Percentiles rank a stretch among this genome's conserved stretches.
Conservation (phyloP, 129 eudicot species). For the Artemisia annua region DNA sequence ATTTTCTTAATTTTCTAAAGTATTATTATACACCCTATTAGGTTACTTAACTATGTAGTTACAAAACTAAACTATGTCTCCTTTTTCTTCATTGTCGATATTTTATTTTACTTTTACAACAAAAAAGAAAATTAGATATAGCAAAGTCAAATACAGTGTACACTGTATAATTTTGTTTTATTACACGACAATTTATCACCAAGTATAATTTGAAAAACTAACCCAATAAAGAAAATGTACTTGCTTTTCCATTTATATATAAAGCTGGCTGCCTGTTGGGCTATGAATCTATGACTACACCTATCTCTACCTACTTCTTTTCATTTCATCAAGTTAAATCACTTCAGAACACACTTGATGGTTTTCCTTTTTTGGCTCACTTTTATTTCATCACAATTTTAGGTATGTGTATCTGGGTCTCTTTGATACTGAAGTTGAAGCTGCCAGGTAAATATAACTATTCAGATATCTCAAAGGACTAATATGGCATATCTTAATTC, state of each 20-base stretch:
- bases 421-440: slow-evolving; percentile 96
- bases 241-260: slow-evolving; percentile 36
- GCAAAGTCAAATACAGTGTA: background rate
- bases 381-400: slow-evolving; percentile 12
- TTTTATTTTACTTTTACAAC: background rate
- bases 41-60: no score
- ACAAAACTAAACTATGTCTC: no score
- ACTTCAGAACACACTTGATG: slow-evolving; percentile 39
- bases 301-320: slow-evolving; percentile 40
- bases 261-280: slow-evolving; percentile 38
- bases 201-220: slow-evolving; percentile 32
- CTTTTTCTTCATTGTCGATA: no score
- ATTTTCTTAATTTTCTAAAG: no score
- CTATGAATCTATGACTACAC: slow-evolving; percentile 21
- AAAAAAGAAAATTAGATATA: background rate
- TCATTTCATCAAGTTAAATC: slow-evolving; percentile 43
- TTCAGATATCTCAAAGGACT: slow-evolving; percentile 29
- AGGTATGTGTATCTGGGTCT: slow-evolving; percentile 99
- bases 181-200: slow-evolving; percentile 18
- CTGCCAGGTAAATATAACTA: slow-evolving; percentile 72
- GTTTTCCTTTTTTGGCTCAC: slow-evolving; percentile 27
- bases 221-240: slow-evolving; percentile 40
- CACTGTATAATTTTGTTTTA: slow-evolving; percentile 7
- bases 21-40: no score
- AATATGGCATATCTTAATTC: slow-evolving; percentile 18